Conservation (phyloP, 2,329 filamentous ascomycete species). For the Pyrenochaeta sp. region DNA sequence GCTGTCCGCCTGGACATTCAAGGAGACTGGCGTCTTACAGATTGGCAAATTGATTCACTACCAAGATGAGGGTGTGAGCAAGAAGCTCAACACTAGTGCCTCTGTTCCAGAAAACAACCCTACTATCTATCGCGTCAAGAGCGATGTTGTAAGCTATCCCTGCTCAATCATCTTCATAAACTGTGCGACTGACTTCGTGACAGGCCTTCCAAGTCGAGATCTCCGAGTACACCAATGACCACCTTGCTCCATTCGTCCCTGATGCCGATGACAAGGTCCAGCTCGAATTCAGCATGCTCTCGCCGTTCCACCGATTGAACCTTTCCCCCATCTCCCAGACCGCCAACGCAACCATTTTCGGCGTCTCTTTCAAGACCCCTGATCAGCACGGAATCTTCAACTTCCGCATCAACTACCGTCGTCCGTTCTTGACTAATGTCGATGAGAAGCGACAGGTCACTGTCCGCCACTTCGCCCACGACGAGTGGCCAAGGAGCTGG, state of each 20-base stretch:
- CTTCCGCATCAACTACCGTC: constrained; percentile 96
- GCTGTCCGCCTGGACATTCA: constrained; percentile 93
- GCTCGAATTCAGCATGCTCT: constrained; percentile 98
- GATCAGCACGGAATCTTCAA: constrained; percentile 99
- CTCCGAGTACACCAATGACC: constrained; percentile 80
- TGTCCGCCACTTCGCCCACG: constrained; percentile 94
- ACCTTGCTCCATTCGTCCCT: constrained; percentile 76
- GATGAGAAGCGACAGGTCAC: constrained; percentile 96
- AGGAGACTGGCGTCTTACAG: constrained; percentile 88
- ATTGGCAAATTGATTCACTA: constrained; percentile 85
- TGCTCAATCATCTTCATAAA: neutral
- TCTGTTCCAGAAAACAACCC: constrained; percentile 70
- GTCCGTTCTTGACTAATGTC: constrained; percentile 85
- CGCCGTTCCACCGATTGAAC: constrained; percentile 89
- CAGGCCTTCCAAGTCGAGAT: constrained; percentile 87
- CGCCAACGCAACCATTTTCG: constrained; percentile 75
- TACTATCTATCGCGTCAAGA: constrained; percentile 92
- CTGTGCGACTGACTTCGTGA: constrained; percentile 15
- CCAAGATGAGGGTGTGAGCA: constrained; percentile 62
- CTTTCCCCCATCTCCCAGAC: constrained; percentile 67
- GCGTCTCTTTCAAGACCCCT: constrained; percentile 78
- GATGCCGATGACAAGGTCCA: constrained; percentile 78
- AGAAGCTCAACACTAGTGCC: constrained; percentile 48
- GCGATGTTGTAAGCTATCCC: constrained; percentile 79
- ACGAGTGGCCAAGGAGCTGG: constrained; percentile 93